A percentile compares a stretch with the other conserved stretches of the same genome.
Conservation (phyloP, 2,329 filamentous ascomycete species). For the Chrysoporthe austroafricana region DNA sequence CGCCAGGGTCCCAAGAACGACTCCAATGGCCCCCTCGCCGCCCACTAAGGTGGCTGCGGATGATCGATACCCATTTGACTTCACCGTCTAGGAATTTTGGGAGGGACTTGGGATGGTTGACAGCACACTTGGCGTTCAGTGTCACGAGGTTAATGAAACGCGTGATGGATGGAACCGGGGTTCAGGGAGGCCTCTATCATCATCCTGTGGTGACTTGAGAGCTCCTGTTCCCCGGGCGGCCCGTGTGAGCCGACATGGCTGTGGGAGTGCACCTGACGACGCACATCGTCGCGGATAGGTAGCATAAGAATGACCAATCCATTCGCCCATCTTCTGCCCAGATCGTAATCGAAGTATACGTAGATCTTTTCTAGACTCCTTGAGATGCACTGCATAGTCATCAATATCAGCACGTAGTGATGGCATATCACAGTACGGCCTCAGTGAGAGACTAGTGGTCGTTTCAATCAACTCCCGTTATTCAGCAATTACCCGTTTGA, state of each 20-base stretch:
- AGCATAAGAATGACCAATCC: conserved; percentile 12
- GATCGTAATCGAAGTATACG: not conserved
- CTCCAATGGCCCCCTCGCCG: conserved; percentile 46
- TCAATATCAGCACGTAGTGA: not conserved
- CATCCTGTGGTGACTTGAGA: not conserved
- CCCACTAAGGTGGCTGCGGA: conserved; percentile 42
- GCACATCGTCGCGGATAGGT: conserved; percentile 7
- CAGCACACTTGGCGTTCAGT: conserved; percentile 16
- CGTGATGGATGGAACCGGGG: not conserved
- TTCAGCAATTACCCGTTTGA: too few species aligned
- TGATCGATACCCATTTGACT: conserved; percentile 27
- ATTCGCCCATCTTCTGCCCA: not conserved
- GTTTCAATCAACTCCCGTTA: not conserved
- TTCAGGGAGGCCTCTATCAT: not conserved
- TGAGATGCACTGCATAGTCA: too few species aligned
- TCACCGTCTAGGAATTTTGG: conserved; percentile 12
- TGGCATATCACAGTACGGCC: not conserved
- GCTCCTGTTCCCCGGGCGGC: not conserved
- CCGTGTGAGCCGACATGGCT: conserved; percentile 3
- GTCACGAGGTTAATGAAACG: conserved; percentile 14
- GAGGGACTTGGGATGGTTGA: conserved; percentile 9
- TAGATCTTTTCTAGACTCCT: not conserved
- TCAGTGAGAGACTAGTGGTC: not conserved
- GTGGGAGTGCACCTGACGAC: not conserved
- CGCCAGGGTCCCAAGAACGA: conserved; percentile 60